These are phyloP conservation scores for Cytospora schulzeri DNA, from an alignment of 2,329 filamentous ascomycete genomes.

Conservation along the genomic window DNA sequence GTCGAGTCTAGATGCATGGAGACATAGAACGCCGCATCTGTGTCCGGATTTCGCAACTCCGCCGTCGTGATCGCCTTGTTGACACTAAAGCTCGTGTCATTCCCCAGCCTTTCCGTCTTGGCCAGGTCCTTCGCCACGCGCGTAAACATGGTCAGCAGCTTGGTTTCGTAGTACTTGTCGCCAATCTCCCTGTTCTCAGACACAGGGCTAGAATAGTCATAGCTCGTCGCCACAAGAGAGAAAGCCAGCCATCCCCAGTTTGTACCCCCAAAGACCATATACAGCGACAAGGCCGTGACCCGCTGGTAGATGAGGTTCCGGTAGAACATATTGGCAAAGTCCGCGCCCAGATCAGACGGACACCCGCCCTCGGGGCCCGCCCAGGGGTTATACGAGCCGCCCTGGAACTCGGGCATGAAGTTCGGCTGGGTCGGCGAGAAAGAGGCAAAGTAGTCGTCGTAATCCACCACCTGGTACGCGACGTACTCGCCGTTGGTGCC, in stretches of 20 bases:
- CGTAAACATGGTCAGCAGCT: conserved; percentile 62
- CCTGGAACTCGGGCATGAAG: conserved; percentile 63
- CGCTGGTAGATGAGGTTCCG: conserved; percentile 62
- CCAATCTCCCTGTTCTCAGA: conserved; percentile 59
- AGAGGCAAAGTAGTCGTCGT: conserved; percentile 34
- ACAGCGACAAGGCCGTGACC: conserved; percentile 61
- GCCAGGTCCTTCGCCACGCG: conserved; percentile 59
- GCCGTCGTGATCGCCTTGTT: conserved; percentile 55
- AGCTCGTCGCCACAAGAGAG: conserved; percentile 61
- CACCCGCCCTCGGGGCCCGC: conserved; percentile 60
- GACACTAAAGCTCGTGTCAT: conserved; percentile 51
- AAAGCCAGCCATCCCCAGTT: conserved; percentile 63
- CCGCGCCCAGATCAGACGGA: conserved; percentile 54
- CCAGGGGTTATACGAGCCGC: conserved; percentile 64
- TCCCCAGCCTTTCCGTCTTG: conserved; percentile 52
- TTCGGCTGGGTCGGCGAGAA: conserved; percentile 48
- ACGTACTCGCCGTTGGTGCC: conserved; percentile 61
- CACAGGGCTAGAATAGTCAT: conserved; percentile 66
- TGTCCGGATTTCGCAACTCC: conserved; percentile 61
- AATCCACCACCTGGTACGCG: conserved; percentile 44
- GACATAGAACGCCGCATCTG: conserved; percentile 60
- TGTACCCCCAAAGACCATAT: conserved; percentile 68
- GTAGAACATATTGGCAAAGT: conserved; percentile 67
- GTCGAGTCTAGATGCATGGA: conserved; percentile 57
- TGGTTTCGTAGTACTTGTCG: conserved; percentile 65